Conservation (phyloP, 2,329 filamentous ascomycete genomes). For the Chaetothyriales sp. region DNA sequence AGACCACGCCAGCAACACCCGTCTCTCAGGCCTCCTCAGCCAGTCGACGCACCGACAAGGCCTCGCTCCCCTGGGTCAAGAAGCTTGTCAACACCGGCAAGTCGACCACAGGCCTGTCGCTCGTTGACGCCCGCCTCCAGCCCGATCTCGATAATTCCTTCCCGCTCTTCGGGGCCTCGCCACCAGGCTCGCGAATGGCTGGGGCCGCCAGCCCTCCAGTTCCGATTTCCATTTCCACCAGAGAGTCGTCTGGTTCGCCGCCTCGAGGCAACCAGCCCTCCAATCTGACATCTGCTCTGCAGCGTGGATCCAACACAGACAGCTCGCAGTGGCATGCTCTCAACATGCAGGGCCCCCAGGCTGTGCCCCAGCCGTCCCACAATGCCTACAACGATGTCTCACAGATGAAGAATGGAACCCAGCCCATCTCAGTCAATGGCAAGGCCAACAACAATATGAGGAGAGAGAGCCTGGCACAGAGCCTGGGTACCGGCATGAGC, state of each 20-base stretch:
- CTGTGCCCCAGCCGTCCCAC: slow-evolving; percentile 18
- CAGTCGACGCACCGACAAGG: slow-evolving; percentile 27
- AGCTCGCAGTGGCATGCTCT: slow-evolving; percentile 16
- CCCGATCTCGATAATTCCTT: slow-evolving; percentile 24
- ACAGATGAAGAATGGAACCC: slow-evolving; percentile 30
- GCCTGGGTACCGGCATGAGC: slow-evolving; percentile 66
- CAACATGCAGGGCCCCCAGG: slow-evolving; percentile 8
- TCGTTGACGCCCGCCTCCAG: slow-evolving; percentile 21
- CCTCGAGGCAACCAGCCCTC: slow-evolving; percentile 42
- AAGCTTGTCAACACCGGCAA: slow-evolving; percentile 24
- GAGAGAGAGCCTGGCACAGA: slow-evolving; percentile 46
- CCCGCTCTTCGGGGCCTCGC: slow-evolving; percentile 27
- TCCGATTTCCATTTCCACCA: slow-evolving; percentile 46
- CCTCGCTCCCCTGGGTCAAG: slow-evolving; percentile 32
- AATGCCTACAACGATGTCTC: slow-evolving; percentile 11
- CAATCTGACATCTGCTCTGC: slow-evolving; percentile 47
- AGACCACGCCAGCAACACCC: slow-evolving; percentile 34
- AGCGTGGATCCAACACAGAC: slow-evolving; percentile 32
- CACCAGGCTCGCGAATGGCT: slow-evolving; percentile 21
- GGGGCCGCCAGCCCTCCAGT: slow-evolving; percentile 27
- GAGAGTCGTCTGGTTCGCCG: slow-evolving; percentile 43
- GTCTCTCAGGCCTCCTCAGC: slow-evolving; percentile 31
- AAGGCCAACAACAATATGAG: slow-evolving; percentile 32
- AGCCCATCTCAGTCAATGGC: slow-evolving; percentile 44
- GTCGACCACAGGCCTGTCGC: slow-evolving; percentile 27